Base-by-base conservation (phyloP, 2,329 filamentous ascomycete genomes). In the Aspergillus latus region DNA sequence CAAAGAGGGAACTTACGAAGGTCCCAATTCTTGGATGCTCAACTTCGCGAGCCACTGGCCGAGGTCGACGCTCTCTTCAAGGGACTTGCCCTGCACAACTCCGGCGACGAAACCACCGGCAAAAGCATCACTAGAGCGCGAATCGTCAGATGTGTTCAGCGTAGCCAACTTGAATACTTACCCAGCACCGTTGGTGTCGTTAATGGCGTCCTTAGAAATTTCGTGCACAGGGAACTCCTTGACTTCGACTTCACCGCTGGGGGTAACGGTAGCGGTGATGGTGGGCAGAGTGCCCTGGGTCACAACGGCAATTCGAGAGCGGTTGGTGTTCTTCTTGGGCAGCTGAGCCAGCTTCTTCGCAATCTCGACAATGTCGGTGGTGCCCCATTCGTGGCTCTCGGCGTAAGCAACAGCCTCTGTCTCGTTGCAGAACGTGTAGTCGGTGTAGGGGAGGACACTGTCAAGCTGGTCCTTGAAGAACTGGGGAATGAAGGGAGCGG, bases 401-500 rank as follows among this genome's bases (percentile, higher is more conserved):
- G 92, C 90, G 78, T 93, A 99, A 56, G 92, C 82, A 66, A 87
- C 84, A 48, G 92, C 93, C 80, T 99, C 94, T 64, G 90, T 89
- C 86, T 99, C 94, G 80, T 99, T 99, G 71, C 92, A 93, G 74
- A 99, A 89, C 60, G 97, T 82, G 78, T 93, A 95, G 80, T 97
- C 92, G 82, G 92, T 95, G 85, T 96, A 97, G 30, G 89, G 89
- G 52, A 91, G 82, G 53, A 89, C 88, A 68, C 86, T 87, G 76
- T 96, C 91, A 47, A 99, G 85, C 63, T 86, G 89, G 49, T 97
- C 92, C 83, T 97, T 97, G 88, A 97, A 99, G 84, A 97, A 96
- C 73, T 96, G 89, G 39, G 88, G 81, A 70, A 99, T 96, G 82
- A 99, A 99, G 58, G 94, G 94, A 6, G 94, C 94, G 50, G 91